Base-by-base conservation (phyloP, 106 monocot genomes). In the Dendrobium catenatum region DNA sequence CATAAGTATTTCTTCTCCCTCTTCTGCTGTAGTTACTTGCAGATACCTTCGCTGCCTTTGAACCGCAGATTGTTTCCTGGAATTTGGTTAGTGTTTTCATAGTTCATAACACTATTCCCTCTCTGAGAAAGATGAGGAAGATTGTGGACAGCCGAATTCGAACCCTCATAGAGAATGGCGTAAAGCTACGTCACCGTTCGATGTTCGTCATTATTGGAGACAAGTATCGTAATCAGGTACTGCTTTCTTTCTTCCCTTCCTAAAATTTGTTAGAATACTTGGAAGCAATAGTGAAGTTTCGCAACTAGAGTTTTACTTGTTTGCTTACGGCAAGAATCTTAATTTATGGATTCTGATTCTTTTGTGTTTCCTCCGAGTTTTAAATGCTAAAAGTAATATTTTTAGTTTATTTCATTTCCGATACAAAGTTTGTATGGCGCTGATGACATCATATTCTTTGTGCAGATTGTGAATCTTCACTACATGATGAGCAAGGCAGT, bases 121-220 rank as follows among this genome's bases (percentile, higher is more conserved):
- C 5, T 18, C 7, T 1, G 6, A 42, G 19, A 74, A 6, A 76
- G 43, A 94, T 98, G 97, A 94, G 88, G 86, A 93, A 92, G 92
- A 93, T 94, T 81, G 97, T 98, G 42, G 97, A 94, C 84, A 92
- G 92, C 16, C 86, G 97, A 55, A 94, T 98, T 78, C 82, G 94
- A 41, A 92, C 94, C 3, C 86, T 97, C 6, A 94, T 97, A 49
- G 97, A 97, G 80, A 97, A 98, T 76, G 97, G 97, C 56, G 97
- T 94, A 66, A 89, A 86, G 85, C 83, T 89, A 40, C 66, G 85
- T 66, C 94, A 97, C 77, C 97, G 97, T 13, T 92, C 97, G n/a
- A 88, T 94, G 92, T 92, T 98, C 78, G 79, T 93, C 77, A 88
- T 93, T 29, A 85, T 90, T 64, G 90, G 87, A 48, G 90, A 90